Conservation (phyloP, 1,139 yeast genomes). For the Eremothecium sinecaudum region DNA sequence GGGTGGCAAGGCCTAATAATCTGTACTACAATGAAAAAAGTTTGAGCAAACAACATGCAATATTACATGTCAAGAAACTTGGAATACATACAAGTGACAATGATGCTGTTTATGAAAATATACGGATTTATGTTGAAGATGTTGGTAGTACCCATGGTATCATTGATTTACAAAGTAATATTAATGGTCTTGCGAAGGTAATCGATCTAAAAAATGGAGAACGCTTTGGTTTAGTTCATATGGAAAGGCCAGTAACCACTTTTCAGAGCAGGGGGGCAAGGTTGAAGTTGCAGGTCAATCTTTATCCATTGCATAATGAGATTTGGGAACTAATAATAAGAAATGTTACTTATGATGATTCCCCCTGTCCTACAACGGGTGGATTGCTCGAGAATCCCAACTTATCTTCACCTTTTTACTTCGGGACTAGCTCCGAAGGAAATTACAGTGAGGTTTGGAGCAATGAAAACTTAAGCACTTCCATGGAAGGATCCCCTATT, state of each 20-base stretch:
- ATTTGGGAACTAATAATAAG: constrained; percentile 6
- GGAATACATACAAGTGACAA: constrained; percentile 9
- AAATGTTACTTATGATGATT: constrained; percentile 10
- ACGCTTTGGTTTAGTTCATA: constrained; percentile 18
- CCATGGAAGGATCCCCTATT: too few species aligned
- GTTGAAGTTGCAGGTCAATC: constrained; percentile 10
- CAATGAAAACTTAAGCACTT: not conserved
- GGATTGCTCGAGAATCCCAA: not conserved
- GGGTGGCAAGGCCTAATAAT: constrained; percentile 14
- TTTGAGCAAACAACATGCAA: constrained; percentile 19
- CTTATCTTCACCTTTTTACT: constrained; percentile 3
- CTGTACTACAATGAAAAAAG: constrained; percentile 17
- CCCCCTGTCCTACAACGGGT: constrained; percentile 10
- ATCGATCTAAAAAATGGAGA: constrained; percentile 23
- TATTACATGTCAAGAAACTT: constrained; percentile 16
- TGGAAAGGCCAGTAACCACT: constrained; percentile 7
- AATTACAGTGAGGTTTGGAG: constrained; percentile 9
- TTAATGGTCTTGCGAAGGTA: constrained; percentile 9
- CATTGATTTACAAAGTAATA: constrained; percentile 17
- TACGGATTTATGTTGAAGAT: constrained; percentile 21
- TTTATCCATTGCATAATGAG: not conserved
- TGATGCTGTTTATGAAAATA: constrained; percentile 13
- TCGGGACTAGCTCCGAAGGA: constrained; percentile 8
- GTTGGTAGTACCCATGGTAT: constrained; percentile 20
- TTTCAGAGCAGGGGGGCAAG: constrained; percentile 12